Conservation (phyloP, 73 alveolate genomes). For the Stentor coeruleus region DNA sequence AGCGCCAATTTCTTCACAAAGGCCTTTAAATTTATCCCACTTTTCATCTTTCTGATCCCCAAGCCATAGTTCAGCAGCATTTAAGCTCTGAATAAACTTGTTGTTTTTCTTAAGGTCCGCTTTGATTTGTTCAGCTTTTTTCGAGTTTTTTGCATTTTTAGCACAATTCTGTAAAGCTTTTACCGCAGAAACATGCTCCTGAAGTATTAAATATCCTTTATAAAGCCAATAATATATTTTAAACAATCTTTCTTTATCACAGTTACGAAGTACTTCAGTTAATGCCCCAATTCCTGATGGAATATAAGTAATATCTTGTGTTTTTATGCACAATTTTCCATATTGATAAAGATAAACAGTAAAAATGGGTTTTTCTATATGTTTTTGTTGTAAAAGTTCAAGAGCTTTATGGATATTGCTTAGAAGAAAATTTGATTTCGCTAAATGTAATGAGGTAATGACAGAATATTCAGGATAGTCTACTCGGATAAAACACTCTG, state of each 20-base stretch:
- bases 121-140: not conserved
- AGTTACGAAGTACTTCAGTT: not conserved
- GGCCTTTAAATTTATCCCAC: not conserved
- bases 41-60: not conserved
- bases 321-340: conserved; percentile 27
- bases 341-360: conserved; percentile 28
- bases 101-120: not conserved
- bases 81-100: too few relatives aligned
- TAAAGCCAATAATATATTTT: conserved; percentile 23
- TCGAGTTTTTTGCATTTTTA: too few relatives aligned
- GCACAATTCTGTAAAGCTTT: not conserved
- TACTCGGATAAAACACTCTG: conserved; percentile 3
- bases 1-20: not conserved
- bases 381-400: conserved; percentile 31
- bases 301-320: not conserved
- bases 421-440: not conserved
- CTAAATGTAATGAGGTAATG: not conserved
- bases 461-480: conserved; percentile 12
- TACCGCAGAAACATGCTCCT: not conserved
- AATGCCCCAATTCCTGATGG: conserved; percentile 14
- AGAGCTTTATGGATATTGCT: not conserved
- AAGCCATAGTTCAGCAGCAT: not conserved
- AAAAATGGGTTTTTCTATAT: conserved; percentile 27
- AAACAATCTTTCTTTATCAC: not conserved
- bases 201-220: not conserved